Percentiles rank a stretch among this genome's conserved stretches.
Conservation (phyloP, 2,329 filamentous ascomycete species). For the Trichoderma brevicompactum region DNA sequence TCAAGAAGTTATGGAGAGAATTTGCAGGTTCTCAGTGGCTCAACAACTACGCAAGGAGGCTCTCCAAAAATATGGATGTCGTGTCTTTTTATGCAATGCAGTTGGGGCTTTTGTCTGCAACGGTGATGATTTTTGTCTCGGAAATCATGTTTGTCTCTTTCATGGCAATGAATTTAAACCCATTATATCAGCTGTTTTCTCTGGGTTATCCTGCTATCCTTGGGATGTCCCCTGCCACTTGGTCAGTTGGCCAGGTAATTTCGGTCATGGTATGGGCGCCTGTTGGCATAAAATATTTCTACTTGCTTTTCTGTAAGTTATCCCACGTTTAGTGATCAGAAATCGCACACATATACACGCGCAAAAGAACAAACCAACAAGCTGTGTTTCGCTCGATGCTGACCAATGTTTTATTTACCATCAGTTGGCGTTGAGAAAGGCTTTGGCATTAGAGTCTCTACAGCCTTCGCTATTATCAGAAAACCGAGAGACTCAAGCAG, state of each 20-base stretch:
- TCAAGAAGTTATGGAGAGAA: background rate
- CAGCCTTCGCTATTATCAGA: conserved; percentile 5
- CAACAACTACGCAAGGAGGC: background rate
- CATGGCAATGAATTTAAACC: background rate
- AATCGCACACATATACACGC: background rate
- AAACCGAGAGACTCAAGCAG: background rate
- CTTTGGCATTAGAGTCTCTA: conserved; percentile 9
- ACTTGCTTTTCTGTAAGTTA: conserved; percentile 25
- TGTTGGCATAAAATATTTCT: conserved; percentile 15
- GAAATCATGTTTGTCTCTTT: conserved; percentile 4
- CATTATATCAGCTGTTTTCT: background rate
- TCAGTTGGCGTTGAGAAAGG: conserved; percentile 10
- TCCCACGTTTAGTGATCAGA: background rate
- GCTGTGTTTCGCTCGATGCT: background rate
- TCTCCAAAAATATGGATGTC: background rate
- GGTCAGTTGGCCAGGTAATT: conserved; percentile 22
- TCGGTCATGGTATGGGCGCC: conserved; percentile 21
- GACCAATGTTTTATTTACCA: background rate
- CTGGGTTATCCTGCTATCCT: background rate
- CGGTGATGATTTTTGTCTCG: background rate
- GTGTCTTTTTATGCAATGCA: background rate
- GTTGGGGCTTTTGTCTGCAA: background rate
- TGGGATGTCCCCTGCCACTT: background rate
- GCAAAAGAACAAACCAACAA: background rate
- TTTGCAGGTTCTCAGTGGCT: background rate